Base-by-base conservation (phyloP, 225 moss, liverwort and hornwort species). In the Anthoceros angustus region DNA sequence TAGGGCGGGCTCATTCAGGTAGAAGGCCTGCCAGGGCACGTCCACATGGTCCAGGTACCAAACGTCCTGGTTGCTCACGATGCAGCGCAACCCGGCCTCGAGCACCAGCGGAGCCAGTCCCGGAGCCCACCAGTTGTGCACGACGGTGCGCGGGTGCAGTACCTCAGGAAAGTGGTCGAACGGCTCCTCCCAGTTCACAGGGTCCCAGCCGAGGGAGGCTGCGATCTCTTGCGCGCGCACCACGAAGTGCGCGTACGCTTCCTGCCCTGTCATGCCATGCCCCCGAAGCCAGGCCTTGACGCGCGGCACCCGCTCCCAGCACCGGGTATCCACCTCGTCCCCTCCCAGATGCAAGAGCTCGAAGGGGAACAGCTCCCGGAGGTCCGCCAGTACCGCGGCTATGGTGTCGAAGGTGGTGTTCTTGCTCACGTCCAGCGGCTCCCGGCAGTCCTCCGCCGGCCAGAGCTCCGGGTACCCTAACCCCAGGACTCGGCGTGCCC, bases 401-500 rank as follows among this genome's bases (percentile, higher is more conserved):
- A 98, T 79, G 46, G 89, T 89, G 67, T 87, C 84, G 62, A 92
- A 92, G 24, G 98, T 92, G 64, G 86, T 82, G 25, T 89, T 67
- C 6, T 82, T 87, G 85, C 87, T 98, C 16, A 86, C 75, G 68
- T 98, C 95, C 74, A 98, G 77, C 20, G 95, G 95, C 75, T 89
- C 83, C 67, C 78, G 76, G 71, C 95, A 98, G 25, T 74, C 66
- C 24, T 78, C 61, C 67, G 85, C 68, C 20, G 95, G 95, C 95
- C 92, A 98, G 42, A 98, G 85, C 41, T 79, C 68, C 66, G 88
- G 80, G 70, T 98, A 98, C 46, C 98, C 98, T 62, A 79, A 49
- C 98, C 98, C 98, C 98, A 98, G 39, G 98, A 98, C 39, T 87
- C 89, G 25, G 89, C 98, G 77, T 98, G 98, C 55, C 98, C 98